A percentile compares a stretch with the other conserved stretches of the same genome.
Evolutionary conservation across 176 grass and related monocot species (phyloP).

Genomic region (Pharus latifolius): DNA sequence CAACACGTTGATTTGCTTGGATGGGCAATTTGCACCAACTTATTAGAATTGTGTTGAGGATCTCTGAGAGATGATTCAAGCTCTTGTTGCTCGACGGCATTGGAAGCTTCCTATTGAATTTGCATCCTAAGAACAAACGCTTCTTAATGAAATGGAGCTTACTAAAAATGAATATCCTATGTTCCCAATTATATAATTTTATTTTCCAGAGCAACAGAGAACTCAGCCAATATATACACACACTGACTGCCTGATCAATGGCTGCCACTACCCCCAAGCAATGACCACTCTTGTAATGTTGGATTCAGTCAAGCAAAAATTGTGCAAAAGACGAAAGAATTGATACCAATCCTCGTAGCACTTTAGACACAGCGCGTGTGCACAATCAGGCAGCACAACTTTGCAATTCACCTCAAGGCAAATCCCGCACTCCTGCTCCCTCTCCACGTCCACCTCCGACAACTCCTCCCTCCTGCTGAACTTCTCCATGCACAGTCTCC

Average conservation of each 20-base stretch:
- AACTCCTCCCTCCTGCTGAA: slow-evolving; percentile 11
- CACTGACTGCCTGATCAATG: too few species aligned
- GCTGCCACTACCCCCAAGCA: neutral
- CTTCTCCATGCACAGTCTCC: slow-evolving; percentile 15
- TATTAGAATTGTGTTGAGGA: neutral
- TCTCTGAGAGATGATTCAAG: too few species aligned
- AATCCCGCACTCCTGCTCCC: slow-evolving; percentile 56
- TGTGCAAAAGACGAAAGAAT: neutral
- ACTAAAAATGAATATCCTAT: neutral
- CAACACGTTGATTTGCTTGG: neutral
- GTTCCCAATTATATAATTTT: neutral
- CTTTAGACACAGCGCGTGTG: slow-evolving; percentile 34
- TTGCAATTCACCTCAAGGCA: slow-evolving; percentile 39
- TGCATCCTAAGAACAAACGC: neutral
- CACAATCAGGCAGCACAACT: slow-evolving; percentile 45
- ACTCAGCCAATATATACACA: too few species aligned
- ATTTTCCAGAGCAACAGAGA: neutral
- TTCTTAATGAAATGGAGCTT: neutral
- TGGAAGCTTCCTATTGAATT: neutral
- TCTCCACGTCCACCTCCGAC: slow-evolving; percentile 34
- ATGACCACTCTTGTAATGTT: neutral
- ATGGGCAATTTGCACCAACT: neutral
- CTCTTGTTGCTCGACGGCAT: neutral
- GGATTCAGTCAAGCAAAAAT: neutral
- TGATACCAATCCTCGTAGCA: slow-evolving; percentile 52